These are phyloP conservation scores for Nephelium lappaceum DNA, from an alignment of 345 rosid species.

Conservation along the genomic window DNA sequence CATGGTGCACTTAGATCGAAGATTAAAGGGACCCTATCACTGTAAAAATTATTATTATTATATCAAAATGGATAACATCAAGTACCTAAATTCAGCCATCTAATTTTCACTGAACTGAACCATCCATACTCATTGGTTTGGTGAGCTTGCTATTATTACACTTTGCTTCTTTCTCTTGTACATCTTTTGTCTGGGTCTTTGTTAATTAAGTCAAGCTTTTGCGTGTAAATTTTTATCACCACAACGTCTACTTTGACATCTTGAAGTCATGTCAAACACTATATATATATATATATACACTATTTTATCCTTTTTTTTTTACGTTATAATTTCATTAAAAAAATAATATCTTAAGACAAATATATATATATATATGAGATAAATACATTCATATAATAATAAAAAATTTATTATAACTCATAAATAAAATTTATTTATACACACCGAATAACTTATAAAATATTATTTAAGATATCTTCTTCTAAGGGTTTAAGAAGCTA, in stretches of 20 bases:
- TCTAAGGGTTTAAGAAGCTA: too few relatives aligned
- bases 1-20: slow-evolving; percentile 32
- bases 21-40: slow-evolving; percentile 26
- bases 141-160: not conserved
- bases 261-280: not conserved
- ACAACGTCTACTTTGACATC: not conserved
- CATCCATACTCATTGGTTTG: not conserved
- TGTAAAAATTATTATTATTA: slow-evolving; percentile 5
- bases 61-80: slow-evolving; percentile 28
- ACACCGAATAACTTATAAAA: too few relatives aligned
- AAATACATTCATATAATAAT: too few relatives aligned
- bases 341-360: too few relatives aligned
- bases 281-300: too few relatives aligned
- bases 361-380: too few relatives aligned
- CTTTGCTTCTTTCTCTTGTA: not conserved
- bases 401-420: too few relatives aligned
- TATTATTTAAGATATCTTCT: too few relatives aligned
- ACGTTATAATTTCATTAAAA: too few relatives aligned
- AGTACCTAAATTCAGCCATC: slow-evolving; percentile 36
- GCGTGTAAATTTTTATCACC: not conserved
- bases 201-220: not conserved
- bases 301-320: too few relatives aligned
- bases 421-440: too few relatives aligned
- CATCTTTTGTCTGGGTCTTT: not conserved
- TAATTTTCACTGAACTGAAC: not conserved